Conservation (phyloP, 108 stramenopile species). For the Pseudonitzschia multistriata region DNA sequence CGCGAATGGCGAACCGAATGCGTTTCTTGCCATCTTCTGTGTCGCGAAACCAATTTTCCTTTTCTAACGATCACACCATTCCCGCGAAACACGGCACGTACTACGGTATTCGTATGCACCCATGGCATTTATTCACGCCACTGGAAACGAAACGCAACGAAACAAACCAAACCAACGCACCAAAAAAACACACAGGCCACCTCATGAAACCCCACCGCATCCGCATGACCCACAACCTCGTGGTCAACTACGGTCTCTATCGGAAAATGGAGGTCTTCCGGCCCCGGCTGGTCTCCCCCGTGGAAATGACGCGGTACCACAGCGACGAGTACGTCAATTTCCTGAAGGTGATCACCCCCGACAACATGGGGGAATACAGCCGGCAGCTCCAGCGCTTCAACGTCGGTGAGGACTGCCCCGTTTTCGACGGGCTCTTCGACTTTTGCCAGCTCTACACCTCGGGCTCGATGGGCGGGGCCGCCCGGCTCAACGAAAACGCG, state of each 20-base stretch:
- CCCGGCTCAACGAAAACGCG: conserved; percentile 85
- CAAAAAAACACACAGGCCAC: conserved; percentile 60
- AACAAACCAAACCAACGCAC: not conserved
- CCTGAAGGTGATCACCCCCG: conserved; percentile 79
- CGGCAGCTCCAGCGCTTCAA: conserved; percentile 85
- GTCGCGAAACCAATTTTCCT: too few relatives aligned
- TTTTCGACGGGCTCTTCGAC: conserved; percentile 96
- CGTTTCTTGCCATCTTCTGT: too few relatives aligned
- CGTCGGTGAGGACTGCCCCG: conserved; percentile 96
- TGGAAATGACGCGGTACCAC: conserved; percentile 91
- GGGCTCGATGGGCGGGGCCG: conserved; percentile 90
- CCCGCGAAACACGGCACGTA: too few relatives aligned
- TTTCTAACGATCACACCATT: too few relatives aligned
- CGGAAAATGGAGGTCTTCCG: conserved; percentile 95
- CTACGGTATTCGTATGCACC: too few relatives aligned
- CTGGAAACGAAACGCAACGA: too few relatives aligned
- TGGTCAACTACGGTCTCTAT: conserved; percentile 93
- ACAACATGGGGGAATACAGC: conserved; percentile 61
- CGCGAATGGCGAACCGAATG: too few relatives aligned
- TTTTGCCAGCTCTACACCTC: conserved; percentile 92
- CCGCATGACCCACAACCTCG: conserved; percentile 93
- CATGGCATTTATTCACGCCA: too few relatives aligned
- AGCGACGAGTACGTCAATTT: conserved; percentile 92
- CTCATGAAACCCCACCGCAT: conserved; percentile 98
- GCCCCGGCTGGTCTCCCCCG: conserved; percentile 77